Conservation (phyloP, 495 filamentous ascomycete species). For the Daldinia decipiens region DNA sequence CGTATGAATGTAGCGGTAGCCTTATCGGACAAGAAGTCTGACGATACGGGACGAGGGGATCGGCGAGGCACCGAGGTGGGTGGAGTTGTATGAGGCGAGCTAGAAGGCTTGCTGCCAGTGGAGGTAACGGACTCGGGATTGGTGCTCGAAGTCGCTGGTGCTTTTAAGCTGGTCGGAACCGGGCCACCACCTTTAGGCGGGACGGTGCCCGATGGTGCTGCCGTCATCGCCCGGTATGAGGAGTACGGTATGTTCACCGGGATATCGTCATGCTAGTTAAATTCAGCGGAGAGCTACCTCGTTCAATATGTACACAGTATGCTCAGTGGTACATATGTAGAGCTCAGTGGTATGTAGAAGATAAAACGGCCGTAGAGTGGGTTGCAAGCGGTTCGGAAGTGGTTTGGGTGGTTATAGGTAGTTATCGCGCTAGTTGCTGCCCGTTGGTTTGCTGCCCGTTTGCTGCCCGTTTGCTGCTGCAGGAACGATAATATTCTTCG, state of each 20-base stretch:
- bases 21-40: constrained; percentile 61
- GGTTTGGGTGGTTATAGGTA: constrained; percentile 15
- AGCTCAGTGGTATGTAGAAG: not conserved
- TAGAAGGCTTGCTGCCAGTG: constrained; percentile 29
- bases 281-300: not conserved
- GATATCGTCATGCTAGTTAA: constrained; percentile 22
- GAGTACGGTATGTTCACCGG: constrained; percentile 19
- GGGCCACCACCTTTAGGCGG: constrained; percentile 40
- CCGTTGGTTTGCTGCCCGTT: constrained; percentile 12
- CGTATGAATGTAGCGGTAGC: constrained; percentile 63
- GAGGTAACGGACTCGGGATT: constrained; percentile 42
- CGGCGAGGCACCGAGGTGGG: constrained; percentile 45
- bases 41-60: constrained; percentile 40
- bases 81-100: constrained; percentile 25
- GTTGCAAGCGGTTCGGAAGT: constrained; percentile 6
- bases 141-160: constrained; percentile 42
- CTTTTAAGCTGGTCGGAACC: constrained; percentile 44
- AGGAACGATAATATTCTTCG: constrained; percentile 10
- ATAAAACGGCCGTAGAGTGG: not conserved
- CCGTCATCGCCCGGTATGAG: constrained; percentile 42
- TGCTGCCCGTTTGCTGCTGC: constrained; percentile 25
- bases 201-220: constrained; percentile 30
- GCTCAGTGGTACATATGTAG: not conserved
- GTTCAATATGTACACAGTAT: not conserved
- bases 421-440: constrained; percentile 30